Percentiles rank a stretch among this genome's conserved stretches.
Conservation (phyloP, 1,284 basidiomycete genomes). For the Ceratobasidium sp. region DNA sequence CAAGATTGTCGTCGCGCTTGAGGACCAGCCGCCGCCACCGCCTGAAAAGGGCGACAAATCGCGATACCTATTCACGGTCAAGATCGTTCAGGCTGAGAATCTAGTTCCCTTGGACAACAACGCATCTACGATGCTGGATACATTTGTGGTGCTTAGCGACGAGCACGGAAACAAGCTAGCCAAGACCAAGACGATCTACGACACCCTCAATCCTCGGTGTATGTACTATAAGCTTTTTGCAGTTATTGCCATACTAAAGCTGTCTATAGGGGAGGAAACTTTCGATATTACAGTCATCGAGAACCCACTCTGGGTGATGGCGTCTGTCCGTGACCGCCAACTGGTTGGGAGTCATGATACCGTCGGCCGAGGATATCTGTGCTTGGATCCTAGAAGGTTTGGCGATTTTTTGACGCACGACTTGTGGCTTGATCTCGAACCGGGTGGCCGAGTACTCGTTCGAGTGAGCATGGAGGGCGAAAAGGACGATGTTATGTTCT, state of each 20-base stretch:
- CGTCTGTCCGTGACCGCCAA: slow-evolving; percentile 90
- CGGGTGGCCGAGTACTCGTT: slow-evolving; percentile 83
- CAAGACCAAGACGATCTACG: slow-evolving; percentile 96
- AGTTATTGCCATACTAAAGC: not conserved
- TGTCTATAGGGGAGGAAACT: slow-evolving; percentile 86
- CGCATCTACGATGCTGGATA: slow-evolving; percentile 77
- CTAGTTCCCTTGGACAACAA: slow-evolving; percentile 75
- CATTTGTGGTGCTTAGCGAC: slow-evolving; percentile 94
- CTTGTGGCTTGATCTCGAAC: slow-evolving; percentile 90
- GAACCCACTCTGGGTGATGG: slow-evolving; percentile 92
- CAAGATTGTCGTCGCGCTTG: slow-evolving; percentile 75
- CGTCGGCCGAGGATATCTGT: slow-evolving; percentile 90
- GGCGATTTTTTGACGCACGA: slow-evolving; percentile 92
- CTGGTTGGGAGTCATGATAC: slow-evolving; percentile 90
- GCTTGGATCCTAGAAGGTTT: slow-evolving; percentile 88
- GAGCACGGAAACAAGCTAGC: slow-evolving; percentile 89
- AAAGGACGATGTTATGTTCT: slow-evolving; percentile 97
- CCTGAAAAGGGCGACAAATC: slow-evolving; percentile 70
- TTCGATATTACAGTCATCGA: slow-evolving; percentile 89
- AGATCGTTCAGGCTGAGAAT: slow-evolving; percentile 89
- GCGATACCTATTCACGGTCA: slow-evolving; percentile 90
- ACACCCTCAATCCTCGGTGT: slow-evolving; percentile 89
- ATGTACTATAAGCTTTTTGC: slow-evolving; percentile 47
- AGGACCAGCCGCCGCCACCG: slow-evolving; percentile 67
- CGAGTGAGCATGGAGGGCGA: slow-evolving; percentile 98